Evolutionary conservation across 768 basidiomycete genomes (phyloP).

Genomic region (Solioccasus polychromus): DNA sequence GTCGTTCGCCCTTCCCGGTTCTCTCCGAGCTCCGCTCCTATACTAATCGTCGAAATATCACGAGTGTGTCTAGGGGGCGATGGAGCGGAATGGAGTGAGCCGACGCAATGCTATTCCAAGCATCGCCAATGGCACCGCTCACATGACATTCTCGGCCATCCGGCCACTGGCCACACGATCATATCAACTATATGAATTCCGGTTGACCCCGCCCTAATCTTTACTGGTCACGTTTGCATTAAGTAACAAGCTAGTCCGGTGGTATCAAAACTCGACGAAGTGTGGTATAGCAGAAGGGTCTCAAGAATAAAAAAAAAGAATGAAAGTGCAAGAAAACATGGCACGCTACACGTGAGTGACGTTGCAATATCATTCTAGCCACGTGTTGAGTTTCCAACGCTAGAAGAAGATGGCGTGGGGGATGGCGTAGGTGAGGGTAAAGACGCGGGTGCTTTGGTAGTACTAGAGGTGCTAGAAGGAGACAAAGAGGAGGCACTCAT

Average conservation of each 20-base stretch:
- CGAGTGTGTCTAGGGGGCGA: background rate
- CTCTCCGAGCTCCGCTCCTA: conserved; percentile 12
- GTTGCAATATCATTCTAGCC: too few species aligned
- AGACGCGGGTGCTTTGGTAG: background rate
- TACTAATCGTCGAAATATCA: conserved; percentile 2
- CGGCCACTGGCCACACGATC: background rate
- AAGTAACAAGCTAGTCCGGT: too few species aligned
- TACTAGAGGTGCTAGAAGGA: background rate
- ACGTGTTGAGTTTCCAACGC: conserved; percentile 11
- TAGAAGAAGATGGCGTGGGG: background rate
- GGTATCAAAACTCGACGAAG: too few species aligned
- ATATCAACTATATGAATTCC: too few species aligned
- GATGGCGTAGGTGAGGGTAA: background rate
- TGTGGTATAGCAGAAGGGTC: too few species aligned
- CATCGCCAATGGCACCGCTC: background rate
- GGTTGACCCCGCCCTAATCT: too few species aligned
- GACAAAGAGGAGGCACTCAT: background rate
- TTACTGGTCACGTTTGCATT: too few species aligned
- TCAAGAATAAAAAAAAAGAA: too few species aligned
- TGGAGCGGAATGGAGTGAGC: conserved; percentile 1
- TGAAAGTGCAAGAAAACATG: too few species aligned
- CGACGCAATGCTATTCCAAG: background rate
- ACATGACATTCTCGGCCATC: conserved; percentile 2
- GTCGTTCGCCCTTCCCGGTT: conserved; percentile 12
- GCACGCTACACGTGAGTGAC: too few species aligned